Conservation (phyloP, 164 flowering plant species). For the Vitis labrusca region DNA sequence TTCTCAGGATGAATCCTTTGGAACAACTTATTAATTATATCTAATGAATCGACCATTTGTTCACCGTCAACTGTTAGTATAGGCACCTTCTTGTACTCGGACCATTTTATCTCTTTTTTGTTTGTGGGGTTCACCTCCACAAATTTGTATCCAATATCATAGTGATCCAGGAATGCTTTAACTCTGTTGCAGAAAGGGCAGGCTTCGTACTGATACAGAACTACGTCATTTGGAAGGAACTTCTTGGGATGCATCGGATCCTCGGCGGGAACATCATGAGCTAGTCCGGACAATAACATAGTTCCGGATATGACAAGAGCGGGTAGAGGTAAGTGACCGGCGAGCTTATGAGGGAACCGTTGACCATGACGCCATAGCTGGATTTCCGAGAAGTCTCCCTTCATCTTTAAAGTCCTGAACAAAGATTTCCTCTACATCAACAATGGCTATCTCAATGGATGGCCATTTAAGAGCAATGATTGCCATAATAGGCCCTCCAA, state of each 20-base stretch:
- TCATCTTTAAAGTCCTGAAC: too few relatives aligned
- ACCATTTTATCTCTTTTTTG: constrained; percentile 95
- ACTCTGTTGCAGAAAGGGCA: constrained; percentile 99
- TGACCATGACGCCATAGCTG: too few relatives aligned
- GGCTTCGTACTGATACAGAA: constrained; percentile 96
- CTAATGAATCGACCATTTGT: constrained; percentile 86
- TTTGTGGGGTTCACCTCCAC: constrained; percentile 96
- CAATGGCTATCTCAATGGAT: too few relatives aligned
- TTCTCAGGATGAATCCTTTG: constrained; percentile 41
- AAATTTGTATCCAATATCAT: constrained; percentile 80
- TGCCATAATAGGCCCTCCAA: too few relatives aligned
- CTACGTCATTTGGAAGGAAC: constrained; percentile 62
- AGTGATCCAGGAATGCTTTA: constrained; percentile 86
- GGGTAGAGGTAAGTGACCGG: constrained; percentile 12
- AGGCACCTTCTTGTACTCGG: constrained; percentile 95
- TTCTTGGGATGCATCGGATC: constrained; percentile 40
- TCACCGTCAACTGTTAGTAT: constrained; percentile 84
- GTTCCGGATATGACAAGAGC: constrained; percentile 41
- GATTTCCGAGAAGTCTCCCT: too few relatives aligned
- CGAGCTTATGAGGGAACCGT: constrained; percentile 8
- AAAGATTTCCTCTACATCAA: too few relatives aligned
- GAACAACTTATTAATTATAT: constrained; percentile 59
- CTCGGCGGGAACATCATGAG: constrained; percentile 47
- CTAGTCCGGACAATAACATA: constrained; percentile 42
- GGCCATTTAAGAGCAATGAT: too few relatives aligned